These are phyloP conservation scores for Eucalyptus urophylla DNA, from an alignment of 345 rosid species.

Conservation along the genomic window DNA sequence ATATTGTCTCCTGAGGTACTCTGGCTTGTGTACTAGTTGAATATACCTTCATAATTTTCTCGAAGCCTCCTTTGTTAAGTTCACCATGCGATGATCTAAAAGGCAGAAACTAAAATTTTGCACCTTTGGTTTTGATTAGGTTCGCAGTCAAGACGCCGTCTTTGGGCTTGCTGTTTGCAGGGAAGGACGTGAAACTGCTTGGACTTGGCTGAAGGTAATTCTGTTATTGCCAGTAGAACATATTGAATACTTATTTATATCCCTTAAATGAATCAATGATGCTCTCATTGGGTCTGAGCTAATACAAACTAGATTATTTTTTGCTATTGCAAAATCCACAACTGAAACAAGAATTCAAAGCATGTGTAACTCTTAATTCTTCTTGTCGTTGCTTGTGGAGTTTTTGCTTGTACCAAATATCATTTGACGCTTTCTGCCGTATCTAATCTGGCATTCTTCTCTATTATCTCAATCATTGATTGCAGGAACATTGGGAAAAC, in stretches of 20 bases:
- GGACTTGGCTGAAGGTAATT: conserved; percentile 82
- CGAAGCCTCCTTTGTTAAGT: background rate
- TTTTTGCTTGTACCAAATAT: background rate
- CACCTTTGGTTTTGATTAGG: conserved; percentile 16
- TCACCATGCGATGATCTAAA: background rate
- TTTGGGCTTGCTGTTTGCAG: conserved; percentile 56
- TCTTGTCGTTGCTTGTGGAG: background rate
- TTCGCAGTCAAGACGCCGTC: conserved; percentile 82
- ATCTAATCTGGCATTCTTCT: background rate
- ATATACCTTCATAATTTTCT: background rate
- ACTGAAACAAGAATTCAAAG: background rate
- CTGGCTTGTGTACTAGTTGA: background rate
- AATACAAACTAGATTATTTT: background rate
- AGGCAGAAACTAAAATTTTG: background rate
- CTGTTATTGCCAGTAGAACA: background rate
- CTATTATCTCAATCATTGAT: background rate
- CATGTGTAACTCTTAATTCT: background rate
- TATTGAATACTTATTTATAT: background rate
- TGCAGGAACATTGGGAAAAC: conserved; percentile 69
- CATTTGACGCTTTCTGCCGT: background rate
- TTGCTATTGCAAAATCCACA: background rate
- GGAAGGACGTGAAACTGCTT: conserved; percentile 92
- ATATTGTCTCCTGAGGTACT: conserved; percentile 68
- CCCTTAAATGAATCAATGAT: background rate
- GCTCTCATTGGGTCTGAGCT: background rate